Percentiles rank a stretch among this genome's conserved stretches.
Conservation (phyloP, 75 land plant species). For the Larix kaempferi region DNA sequence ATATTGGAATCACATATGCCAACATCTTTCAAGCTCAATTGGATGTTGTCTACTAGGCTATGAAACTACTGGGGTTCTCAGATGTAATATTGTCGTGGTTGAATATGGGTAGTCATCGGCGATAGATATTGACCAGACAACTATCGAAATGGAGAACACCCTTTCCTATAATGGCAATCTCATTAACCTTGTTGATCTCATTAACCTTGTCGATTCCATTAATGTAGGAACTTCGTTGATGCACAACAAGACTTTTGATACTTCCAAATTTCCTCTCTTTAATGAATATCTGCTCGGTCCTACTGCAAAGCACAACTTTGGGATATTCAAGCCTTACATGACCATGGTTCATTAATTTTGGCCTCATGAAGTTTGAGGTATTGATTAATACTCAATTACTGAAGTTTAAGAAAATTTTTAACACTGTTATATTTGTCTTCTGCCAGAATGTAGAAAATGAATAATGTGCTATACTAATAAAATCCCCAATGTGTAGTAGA, state of each 20-base stretch:
- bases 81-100: conserved; percentile 28
- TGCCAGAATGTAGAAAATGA: neutral
- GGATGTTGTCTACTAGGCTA: conserved; percentile 51
- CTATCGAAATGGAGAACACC: conserved; percentile 33
- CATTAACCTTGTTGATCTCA: conserved; percentile 22
- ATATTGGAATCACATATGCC: conserved; percentile 25
- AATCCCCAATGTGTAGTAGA: too few species aligned
- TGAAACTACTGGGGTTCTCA: conserved; percentile 26
- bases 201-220: too few species aligned
- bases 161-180: conserved; percentile 39
- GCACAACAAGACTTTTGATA: conserved; percentile 36
- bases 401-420: neutral
- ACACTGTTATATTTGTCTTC: neutral
- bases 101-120: conserved; percentile 61
- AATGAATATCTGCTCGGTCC: conserved; percentile 66
- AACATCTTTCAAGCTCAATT: too few species aligned
- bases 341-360: conserved; percentile 26
- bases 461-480: too few species aligned
- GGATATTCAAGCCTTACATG: conserved; percentile 47
- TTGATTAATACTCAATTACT: neutral
- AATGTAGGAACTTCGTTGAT: conserved; percentile 50
- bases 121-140: conserved; percentile 21
- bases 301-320: conserved; percentile 54
- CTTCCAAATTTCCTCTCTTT: conserved; percentile 65
- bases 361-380: conserved; percentile 6